These are phyloP conservation scores for Cyberlindnera lachancei DNA, from an alignment of 805 yeast genomes.

Conservation along the genomic window DNA sequence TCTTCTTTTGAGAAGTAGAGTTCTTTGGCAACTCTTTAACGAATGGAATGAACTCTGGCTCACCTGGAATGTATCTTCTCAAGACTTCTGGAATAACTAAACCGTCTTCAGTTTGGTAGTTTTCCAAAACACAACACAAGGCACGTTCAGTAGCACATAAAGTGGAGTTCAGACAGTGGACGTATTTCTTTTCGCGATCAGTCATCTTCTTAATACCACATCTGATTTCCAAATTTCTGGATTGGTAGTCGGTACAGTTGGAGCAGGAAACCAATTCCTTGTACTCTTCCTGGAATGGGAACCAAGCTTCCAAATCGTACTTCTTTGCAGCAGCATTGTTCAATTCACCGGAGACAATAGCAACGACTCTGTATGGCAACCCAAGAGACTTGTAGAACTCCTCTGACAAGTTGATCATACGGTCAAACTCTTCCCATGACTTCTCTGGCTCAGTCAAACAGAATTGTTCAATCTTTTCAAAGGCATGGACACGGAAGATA, in stretches of 20 bases:
- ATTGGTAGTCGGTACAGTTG: constrained; percentile 98
- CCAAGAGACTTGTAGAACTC: constrained; percentile 88
- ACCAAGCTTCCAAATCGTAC: constrained; percentile 99
- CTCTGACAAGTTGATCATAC: constrained; percentile 87
- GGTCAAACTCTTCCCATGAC: constrained; percentile 95
- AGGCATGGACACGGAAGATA: constrained; percentile 96
- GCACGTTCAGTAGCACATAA: constrained; percentile 98
- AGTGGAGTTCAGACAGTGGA: constrained; percentile 96
- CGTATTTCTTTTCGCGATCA: constrained; percentile 94
- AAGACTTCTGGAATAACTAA: constrained; percentile 88
- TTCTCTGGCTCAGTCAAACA: constrained; percentile 94
- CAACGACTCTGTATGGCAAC: constrained; percentile 94
- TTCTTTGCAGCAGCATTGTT: constrained; percentile 99
- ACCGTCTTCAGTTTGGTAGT: constrained; percentile 97
- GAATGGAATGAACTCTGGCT: constrained; percentile 93
- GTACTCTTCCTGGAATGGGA: constrained; percentile 98
- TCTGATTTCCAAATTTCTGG: constrained; percentile 96
- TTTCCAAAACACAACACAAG: constrained; percentile 92
- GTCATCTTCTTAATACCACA: constrained; percentile 95
- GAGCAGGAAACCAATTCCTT: constrained; percentile 98
- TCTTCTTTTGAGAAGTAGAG: constrained; percentile 72
- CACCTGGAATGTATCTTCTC: constrained; percentile 95
- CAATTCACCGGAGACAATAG: constrained; percentile 96
- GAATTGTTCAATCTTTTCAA: constrained; percentile 97
- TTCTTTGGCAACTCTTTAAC: constrained; percentile 90